These are phyloP conservation scores for Suillus variegatus DNA, from an alignment of 768 basidiomycete genomes.

Conservation along the genomic window DNA sequence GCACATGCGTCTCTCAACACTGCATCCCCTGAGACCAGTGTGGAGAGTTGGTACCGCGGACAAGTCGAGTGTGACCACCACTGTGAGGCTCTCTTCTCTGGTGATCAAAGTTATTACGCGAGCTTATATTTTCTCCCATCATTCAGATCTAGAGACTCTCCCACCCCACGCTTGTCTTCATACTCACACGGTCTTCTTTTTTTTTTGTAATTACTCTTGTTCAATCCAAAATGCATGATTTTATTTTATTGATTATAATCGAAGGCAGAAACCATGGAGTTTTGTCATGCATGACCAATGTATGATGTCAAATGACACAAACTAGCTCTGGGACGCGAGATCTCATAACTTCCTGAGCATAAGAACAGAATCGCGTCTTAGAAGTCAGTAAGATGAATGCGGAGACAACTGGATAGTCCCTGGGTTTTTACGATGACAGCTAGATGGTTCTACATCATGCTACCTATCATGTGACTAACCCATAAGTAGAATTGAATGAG, in stretches of 20 bases:
- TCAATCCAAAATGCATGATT: neutral
- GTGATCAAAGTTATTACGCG: neutral
- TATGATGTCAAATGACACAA: neutral
- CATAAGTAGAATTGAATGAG: too few species aligned
- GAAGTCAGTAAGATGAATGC: neutral
- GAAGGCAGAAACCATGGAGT: neutral
- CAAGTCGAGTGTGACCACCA: neutral
- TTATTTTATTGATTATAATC: neutral
- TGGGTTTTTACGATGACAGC: too few species aligned
- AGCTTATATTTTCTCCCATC: neutral
- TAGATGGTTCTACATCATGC: neutral
- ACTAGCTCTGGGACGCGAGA: neutral
- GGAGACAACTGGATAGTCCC: too few species aligned
- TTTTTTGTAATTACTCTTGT: neutral
- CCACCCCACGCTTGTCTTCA: neutral
- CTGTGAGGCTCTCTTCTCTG: neutral
- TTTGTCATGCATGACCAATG: neutral
- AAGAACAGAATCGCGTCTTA: neutral
- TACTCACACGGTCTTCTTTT: neutral
- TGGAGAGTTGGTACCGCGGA: neutral
- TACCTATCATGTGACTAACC: too few species aligned
- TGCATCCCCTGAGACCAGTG: neutral
- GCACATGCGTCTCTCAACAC: too few species aligned
- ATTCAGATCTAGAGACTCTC: neutral
- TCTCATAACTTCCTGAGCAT: neutral